Percentiles rank a stretch among this genome's conserved stretches.
These are phyloP conservation scores for Brassica napus DNA, from an alignment of 345 rosid genomes.

Conservation along the genomic window Da-Ae NC_063442.1:5918001-5918500, in stretches of 20 bases:
- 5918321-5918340: neutral
- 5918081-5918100: slow-evolving; percentile 40
- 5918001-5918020: neutral
- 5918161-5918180: slow-evolving; percentile 54
- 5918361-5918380: neutral
- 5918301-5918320: neutral
- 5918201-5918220: slow-evolving; percentile 16
- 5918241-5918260: slow-evolving; percentile 15
- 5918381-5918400: neutral
- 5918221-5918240: slow-evolving; percentile 3
- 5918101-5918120: slow-evolving; percentile 42
- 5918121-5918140: slow-evolving; percentile 29
- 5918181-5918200: slow-evolving; percentile 57
- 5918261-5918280: slow-evolving; percentile 9
- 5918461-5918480: too few species aligned
- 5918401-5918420: neutral
- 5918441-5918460: too few species aligned
- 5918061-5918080: slow-evolving; percentile 42
- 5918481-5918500: too few species aligned
- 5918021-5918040: neutral
- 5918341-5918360: neutral
- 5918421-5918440: neutral
- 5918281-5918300: neutral
- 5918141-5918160: slow-evolving; percentile 39
- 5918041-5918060: neutral